phyloP scores from a whole-genome alignment of 768 basidiomycete species.

The Lentinula detonsa region DNA sequence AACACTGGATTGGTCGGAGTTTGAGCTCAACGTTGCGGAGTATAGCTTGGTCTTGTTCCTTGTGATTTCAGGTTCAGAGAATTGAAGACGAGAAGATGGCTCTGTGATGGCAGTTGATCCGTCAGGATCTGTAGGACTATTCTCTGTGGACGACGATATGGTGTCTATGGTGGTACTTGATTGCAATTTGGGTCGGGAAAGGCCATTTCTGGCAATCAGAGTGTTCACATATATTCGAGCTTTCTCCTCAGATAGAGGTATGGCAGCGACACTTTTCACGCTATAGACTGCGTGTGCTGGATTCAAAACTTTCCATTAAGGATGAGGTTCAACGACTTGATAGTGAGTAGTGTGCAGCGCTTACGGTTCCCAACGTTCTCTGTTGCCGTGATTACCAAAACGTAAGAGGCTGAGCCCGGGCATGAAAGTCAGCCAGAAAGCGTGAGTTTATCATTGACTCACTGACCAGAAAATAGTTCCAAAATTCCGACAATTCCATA shows the following conservation, averaged over 20 bases:
- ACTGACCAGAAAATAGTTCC: constrained; percentile 64
- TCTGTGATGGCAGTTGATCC: constrained; percentile 9
- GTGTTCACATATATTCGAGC: constrained; percentile 48
- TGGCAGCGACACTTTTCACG: constrained; percentile 62
- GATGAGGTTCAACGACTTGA: neutral
- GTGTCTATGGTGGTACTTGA: constrained; percentile 17
- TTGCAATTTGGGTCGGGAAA: constrained; percentile 40
- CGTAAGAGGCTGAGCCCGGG: constrained; percentile 52
- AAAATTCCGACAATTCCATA: constrained; percentile 76
- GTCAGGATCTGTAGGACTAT: neutral
- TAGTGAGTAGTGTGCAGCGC: constrained; percentile 14
- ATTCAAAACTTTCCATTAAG: constrained; percentile 51
- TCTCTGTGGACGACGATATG: neutral
- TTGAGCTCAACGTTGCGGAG: constrained; percentile 11
- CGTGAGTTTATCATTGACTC: constrained; percentile 4
- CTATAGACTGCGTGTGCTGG: constrained; percentile 54
- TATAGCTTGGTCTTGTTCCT: constrained; percentile 35
- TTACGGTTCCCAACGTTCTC: constrained; percentile 60
- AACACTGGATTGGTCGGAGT: constrained; percentile 14
- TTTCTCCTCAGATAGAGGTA: constrained; percentile 64
- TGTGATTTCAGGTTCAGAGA: constrained; percentile 40
- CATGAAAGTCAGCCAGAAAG: constrained; percentile 5
- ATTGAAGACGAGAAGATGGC: constrained; percentile 42
- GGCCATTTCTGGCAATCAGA: constrained; percentile 44
- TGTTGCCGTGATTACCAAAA: constrained; percentile 65